phyloP scores from a whole-genome alignment of 768 basidiomycete genomes.

The Amanita phalloides region DNA sequence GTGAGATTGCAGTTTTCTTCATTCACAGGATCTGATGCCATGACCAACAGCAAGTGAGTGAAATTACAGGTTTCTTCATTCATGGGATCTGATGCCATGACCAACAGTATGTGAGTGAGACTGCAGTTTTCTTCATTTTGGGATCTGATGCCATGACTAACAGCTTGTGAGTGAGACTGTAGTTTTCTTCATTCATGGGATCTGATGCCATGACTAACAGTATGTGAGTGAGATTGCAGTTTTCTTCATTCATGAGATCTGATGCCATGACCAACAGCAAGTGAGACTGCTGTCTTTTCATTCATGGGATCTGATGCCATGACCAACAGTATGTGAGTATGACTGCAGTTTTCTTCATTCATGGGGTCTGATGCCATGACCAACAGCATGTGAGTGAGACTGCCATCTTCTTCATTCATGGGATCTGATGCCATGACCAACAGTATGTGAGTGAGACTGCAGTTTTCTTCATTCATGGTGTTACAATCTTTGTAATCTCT shows the following conservation, averaged over 20 bases:
- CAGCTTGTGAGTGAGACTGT: not conserved
- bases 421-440: not conserved
- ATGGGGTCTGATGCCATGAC: not conserved
- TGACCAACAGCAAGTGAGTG: too few species aligned
- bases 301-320: not conserved
- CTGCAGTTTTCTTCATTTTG: not conserved
- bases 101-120: not conserved
- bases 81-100: too few species aligned
- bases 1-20: too few species aligned
- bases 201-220: not conserved
- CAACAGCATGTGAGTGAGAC: not conserved
- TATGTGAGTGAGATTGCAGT: not conserved
- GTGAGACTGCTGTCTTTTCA: not conserved
- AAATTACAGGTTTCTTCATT: too few species aligned
- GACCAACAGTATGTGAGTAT: too few species aligned
- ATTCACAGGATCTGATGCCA: too few species aligned
- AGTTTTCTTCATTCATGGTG: too few species aligned
- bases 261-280: not conserved
- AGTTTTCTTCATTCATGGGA: not conserved
- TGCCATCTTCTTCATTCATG: not conserved
- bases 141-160: not conserved
- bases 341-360: not conserved
- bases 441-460: not conserved
- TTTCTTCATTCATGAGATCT: not conserved
- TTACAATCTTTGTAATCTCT: too few species aligned